Evolutionary conservation across 1,284 basidiomycete genomes (phyloP).

Genomic region (Trametes versicolor): DNA sequence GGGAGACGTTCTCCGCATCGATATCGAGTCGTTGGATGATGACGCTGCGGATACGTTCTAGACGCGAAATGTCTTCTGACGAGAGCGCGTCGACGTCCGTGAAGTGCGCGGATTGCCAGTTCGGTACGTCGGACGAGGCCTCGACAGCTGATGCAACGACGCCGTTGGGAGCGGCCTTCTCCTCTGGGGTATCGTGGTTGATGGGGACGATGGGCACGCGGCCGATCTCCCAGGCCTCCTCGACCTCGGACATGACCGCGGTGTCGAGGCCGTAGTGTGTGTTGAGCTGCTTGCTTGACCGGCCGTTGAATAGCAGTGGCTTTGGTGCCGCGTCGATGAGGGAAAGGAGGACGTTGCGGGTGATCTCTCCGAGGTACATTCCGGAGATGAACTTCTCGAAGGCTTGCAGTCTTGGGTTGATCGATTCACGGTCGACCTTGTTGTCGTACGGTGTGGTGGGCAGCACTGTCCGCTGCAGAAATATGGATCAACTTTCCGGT

Average conservation of each 20-base stretch:
- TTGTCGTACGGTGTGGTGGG: constrained; percentile 96
- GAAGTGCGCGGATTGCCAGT: constrained; percentile 39
- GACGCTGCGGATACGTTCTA: constrained; percentile 64
- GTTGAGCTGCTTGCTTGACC: constrained; percentile 79
- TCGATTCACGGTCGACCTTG: constrained; percentile 91
- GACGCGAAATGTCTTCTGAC: constrained; percentile 41
- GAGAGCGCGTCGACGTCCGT: constrained; percentile 40
- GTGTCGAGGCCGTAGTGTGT: constrained; percentile 95
- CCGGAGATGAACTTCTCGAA: constrained; percentile 99
- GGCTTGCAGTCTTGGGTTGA: constrained; percentile 93
- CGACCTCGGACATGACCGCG: constrained; percentile 90
- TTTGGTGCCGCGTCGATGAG: constrained; percentile 84
- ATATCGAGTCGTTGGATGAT: constrained; percentile 74
- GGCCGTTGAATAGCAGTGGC: constrained; percentile 83
- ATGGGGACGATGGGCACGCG: constrained; percentile 36
- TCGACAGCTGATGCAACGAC: constrained; percentile 21
- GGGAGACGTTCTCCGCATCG: constrained; percentile 58
- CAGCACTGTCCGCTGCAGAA: constrained; percentile 77
- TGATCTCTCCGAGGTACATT: constrained; percentile 98
- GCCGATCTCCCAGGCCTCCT: constrained; percentile 72
- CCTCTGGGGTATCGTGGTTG: constrained; percentile 6
- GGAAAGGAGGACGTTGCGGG: constrained; percentile 86
- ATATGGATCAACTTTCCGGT: constrained; percentile 16
- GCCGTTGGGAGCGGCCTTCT: constrained; percentile 34
- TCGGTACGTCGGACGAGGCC: constrained; percentile 16